phyloP scores from a whole-genome alignment of 148 eudicot species.

The Rhododendron mucronatum region DNA sequence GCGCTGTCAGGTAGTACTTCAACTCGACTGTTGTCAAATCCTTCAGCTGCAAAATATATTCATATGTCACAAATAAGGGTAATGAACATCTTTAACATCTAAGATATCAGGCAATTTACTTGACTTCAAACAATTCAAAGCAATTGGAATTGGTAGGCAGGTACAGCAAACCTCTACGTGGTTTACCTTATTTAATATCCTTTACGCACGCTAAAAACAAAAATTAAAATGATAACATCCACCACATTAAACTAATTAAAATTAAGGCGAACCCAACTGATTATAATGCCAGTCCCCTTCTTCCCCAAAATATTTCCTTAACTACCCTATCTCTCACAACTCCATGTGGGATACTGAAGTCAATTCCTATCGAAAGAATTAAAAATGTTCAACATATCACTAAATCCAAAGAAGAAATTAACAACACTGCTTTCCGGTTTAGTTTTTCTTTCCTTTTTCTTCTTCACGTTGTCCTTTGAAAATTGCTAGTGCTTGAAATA shows the following conservation, averaged over 20 bases:
- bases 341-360: not conserved
- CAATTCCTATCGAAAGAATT: not conserved
- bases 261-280: not conserved
- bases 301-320: not conserved
- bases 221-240: not conserved
- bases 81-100: not conserved
- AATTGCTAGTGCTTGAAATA: not conserved
- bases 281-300: not conserved
- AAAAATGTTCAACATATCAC: not conserved
- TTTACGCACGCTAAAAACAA: not conserved
- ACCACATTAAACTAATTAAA: not conserved
- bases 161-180: not conserved
- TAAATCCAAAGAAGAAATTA: not conserved
- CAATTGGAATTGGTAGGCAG: not conserved
- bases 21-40: slow-evolving; percentile 70
- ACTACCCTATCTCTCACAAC: not conserved
- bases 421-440: not conserved
- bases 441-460: not conserved
- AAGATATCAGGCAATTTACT: not conserved
- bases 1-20: slow-evolving; percentile 66
- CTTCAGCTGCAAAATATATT: slow-evolving; percentile 51
- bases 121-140: not conserved
- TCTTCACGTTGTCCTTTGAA: not conserved
- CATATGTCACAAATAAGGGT: not conserved
- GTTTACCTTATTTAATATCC: not conserved